Evolutionary conservation across 768 basidiomycete genomes (phyloP), one percentile per base, ranked within the genome.

Genomic region (Tricholoma matsutake): DNA sequence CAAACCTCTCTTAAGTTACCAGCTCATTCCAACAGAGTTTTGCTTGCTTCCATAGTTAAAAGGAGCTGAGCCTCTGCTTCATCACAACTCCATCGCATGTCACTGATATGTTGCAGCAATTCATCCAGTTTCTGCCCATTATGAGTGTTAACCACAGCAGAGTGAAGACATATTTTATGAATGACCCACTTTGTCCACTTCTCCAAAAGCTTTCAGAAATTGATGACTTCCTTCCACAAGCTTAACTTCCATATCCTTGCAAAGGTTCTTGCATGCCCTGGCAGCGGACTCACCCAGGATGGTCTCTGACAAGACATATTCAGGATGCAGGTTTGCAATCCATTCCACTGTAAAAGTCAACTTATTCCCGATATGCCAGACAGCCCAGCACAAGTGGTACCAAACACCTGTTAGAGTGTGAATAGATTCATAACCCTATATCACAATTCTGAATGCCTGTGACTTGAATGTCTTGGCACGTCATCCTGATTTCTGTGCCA

Each of bases 31-130:
- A 98, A 80, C 13, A 98, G 71, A 22, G 86, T 83, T 61, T 83
- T 86, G 67, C 94, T 95, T 0, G 89, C 85, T 56, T 87, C 85
- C 57, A 86, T 88, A 0, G 94, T 93, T 11, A 87, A 76, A 29
- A 81, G 79, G 9, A 98, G 79, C 60, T 93, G 90, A 1, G 78
- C 76, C 64, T 96, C 91, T 0, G 93, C 94, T 56, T 92, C 85
- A 67, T 94, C 90, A 65, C 94, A 98, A 64, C 87, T 85, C 5
- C 72, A 59, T 52, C 89, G 86, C 94, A 99, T 98, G 9, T 86
- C 85, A 14, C 76, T 73, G 56, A 98, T 84, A 71, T 96, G 89
- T 0, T 75, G 77, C 65, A 96, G 88, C 18, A 98, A 76, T 31
- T 86, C 84, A 65, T 86, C 84, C 39, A 99, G 77, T 85, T 91